Evolutionary conservation across 2,329 filamentous ascomycete genomes (phyloP).

Genomic region (Cladophialophora bantiana): DNA sequence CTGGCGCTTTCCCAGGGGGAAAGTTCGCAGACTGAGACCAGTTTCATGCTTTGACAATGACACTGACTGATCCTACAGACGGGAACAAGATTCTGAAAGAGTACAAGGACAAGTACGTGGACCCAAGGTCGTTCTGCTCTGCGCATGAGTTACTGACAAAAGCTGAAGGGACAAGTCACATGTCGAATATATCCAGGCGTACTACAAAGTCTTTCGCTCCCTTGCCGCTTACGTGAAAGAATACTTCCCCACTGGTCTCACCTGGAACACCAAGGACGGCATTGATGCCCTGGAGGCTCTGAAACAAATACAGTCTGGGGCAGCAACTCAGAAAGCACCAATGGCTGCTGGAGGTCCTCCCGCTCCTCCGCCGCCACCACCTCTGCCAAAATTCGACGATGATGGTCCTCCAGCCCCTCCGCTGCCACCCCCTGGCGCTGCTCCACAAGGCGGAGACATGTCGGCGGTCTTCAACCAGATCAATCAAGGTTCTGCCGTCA

Average conservation of each 20-base stretch:
- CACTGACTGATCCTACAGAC: constrained; percentile 45
- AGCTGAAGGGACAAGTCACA: constrained; percentile 74
- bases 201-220: constrained; percentile 87
- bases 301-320: constrained; percentile 59
- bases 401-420: constrained; percentile 67
- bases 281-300: constrained; percentile 75
- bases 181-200: constrained; percentile 88
- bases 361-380: constrained; percentile 60
- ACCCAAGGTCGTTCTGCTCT: neutral
- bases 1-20: neutral
- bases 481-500: constrained; percentile 88
- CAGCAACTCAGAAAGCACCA: constrained; percentile 43
- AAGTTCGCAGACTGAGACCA: neutral
- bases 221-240: constrained; percentile 84
- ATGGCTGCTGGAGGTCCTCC: constrained; percentile 50
- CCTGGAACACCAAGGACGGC: constrained; percentile 82
- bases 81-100: constrained; percentile 94
- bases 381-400: constrained; percentile 55
- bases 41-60: neutral
- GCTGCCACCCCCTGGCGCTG: constrained; percentile 61
- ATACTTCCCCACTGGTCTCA: constrained; percentile 77
- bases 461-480: constrained; percentile 89
- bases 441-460: constrained; percentile 67
- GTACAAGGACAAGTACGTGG: constrained; percentile 76
- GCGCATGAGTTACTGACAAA: neutral